These are phyloP conservation scores for Marsdenia floribunda DNA, from an alignment of 257 asterid species.

Conservation along the genomic window DNA sequence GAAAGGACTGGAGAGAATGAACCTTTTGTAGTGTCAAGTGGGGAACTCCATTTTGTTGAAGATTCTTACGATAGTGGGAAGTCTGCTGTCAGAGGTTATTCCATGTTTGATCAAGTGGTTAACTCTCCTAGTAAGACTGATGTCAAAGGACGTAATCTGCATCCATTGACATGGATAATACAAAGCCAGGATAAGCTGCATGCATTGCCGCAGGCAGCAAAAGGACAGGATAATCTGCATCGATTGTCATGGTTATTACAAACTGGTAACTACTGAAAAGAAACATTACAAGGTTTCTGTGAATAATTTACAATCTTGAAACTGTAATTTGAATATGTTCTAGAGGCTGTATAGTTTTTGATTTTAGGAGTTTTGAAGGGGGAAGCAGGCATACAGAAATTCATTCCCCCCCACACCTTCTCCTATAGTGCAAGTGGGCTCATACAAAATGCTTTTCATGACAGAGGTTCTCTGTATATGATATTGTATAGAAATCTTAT, in stretches of 20 bases:
- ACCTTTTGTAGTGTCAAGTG: slow-evolving; percentile 19
- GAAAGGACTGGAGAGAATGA: slow-evolving; percentile 4
- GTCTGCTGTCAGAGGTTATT: background rate
- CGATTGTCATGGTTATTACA: background rate
- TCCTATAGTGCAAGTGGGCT: background rate
- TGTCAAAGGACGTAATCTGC: background rate
- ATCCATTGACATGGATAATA: background rate
- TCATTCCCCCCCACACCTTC: no score
- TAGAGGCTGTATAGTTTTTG: background rate
- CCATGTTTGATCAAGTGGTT: slow-evolving; percentile 5
- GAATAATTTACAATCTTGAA: no score
- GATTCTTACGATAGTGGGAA: slow-evolving; percentile 48
- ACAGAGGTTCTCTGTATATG: background rate
- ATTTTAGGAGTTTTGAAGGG: background rate
- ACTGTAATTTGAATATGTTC: background rate
- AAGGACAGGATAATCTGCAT: no score
- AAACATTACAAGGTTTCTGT: background rate
- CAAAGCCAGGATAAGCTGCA: background rate
- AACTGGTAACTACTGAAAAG: background rate
- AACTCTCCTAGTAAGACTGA: slow-evolving; percentile 7
- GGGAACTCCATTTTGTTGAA: slow-evolving; percentile 38
- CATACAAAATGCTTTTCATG: background rate
- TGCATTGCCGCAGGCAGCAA: no score
- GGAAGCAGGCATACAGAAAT: background rate
- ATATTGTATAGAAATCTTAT: no score